A percentile compares a stretch with the other conserved stretches of the same genome.
Conservation (phyloP, 768 basidiomycete species). For the Tylopilus sp. region DNA sequence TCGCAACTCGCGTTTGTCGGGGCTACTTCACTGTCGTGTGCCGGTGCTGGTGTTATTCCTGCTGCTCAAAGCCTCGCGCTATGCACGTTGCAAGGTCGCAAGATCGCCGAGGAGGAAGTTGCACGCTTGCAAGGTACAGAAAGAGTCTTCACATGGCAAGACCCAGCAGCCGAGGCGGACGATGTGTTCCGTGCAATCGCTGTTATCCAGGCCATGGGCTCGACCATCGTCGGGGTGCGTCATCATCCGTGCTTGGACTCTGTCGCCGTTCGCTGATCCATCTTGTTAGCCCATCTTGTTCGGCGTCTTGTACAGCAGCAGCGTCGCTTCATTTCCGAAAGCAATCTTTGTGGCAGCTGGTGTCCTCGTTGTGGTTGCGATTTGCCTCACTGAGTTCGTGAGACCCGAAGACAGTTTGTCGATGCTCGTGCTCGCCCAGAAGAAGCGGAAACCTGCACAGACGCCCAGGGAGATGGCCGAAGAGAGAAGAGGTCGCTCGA, state of each 20-base stretch:
- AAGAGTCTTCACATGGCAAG: conserved; percentile 8
- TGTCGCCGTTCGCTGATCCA: conserved; percentile 8
- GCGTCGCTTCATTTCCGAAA: conserved; percentile 62
- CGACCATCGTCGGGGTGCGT: conserved; percentile 52
- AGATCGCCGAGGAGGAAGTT: conserved; percentile 34
- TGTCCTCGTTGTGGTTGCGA: conserved; percentile 47
- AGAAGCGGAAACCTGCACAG: conserved; percentile 1
- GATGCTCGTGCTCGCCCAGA: conserved; percentile 11
- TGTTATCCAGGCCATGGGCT: conserved; percentile 61
- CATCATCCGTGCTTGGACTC: not conserved
- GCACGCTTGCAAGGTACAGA: conserved; percentile 15
- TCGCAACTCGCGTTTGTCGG: conserved; percentile 49
- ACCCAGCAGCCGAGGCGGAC: conserved; percentile 42
- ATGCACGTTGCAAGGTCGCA: conserved; percentile 47
- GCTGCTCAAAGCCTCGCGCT: conserved; percentile 71
- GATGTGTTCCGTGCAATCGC: conserved; percentile 71
- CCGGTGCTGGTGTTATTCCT: conserved; percentile 68
- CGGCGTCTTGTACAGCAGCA: conserved; percentile 60
- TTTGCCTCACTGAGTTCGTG: conserved; percentile 45
- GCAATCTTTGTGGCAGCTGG: conserved; percentile 64
- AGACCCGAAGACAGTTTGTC: conserved; percentile 30
- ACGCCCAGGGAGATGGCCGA: conserved; percentile 9
- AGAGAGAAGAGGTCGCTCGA: conserved; percentile 26
- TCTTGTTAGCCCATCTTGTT: conserved; percentile 61
- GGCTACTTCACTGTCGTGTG: conserved; percentile 58